phyloP scores from a whole-genome alignment of 1,139 yeast species.

The Hyphopichia fennica region DNA sequence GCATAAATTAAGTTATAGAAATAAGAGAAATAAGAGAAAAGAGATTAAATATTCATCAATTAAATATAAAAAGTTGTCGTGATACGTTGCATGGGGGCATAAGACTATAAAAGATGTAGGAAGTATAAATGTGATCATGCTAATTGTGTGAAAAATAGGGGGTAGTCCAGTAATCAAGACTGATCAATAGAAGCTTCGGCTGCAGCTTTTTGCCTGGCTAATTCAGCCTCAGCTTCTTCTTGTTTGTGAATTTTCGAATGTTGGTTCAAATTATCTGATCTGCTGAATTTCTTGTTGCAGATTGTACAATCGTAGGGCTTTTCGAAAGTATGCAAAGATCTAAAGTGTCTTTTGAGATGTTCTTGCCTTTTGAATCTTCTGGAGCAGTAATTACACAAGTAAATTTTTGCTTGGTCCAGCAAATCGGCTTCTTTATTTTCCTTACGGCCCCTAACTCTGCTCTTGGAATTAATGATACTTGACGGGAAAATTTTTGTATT shows the following conservation, averaged over 20 bases:
- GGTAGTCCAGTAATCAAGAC: not conserved
- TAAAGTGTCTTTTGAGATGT: slow-evolving; percentile 73
- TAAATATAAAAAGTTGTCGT: too few relatives aligned
- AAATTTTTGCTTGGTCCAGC: slow-evolving; percentile 42
- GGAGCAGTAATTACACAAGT: slow-evolving; percentile 50
- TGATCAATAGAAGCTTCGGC: slow-evolving; percentile 1
- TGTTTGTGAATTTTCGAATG: slow-evolving; percentile 69
- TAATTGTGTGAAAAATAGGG: not conserved
- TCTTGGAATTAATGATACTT: slow-evolving; percentile 32
- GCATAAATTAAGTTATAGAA: too few relatives aligned
- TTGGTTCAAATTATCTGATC: slow-evolving; percentile 75
- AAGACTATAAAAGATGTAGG: too few relatives aligned
- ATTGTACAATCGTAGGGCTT: slow-evolving; percentile 73
- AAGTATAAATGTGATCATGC: too few relatives aligned
- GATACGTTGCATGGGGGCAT: too few relatives aligned
- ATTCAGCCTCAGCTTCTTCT: slow-evolving; percentile 25
- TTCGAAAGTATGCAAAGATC: slow-evolving; percentile 72
- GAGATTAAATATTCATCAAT: too few relatives aligned
- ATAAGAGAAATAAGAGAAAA: too few relatives aligned
- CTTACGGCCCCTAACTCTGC: slow-evolving; percentile 45
- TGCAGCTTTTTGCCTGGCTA: not conserved
- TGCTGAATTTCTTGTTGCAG: slow-evolving; percentile 71
- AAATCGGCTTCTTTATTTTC: slow-evolving; percentile 49
- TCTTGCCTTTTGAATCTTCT: slow-evolving; percentile 75
- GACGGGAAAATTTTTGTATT: slow-evolving; percentile 40